phyloP scores from a whole-genome alignment of 495 filamentous ascomycete species.

The Penicillium cataractarum region DNA sequence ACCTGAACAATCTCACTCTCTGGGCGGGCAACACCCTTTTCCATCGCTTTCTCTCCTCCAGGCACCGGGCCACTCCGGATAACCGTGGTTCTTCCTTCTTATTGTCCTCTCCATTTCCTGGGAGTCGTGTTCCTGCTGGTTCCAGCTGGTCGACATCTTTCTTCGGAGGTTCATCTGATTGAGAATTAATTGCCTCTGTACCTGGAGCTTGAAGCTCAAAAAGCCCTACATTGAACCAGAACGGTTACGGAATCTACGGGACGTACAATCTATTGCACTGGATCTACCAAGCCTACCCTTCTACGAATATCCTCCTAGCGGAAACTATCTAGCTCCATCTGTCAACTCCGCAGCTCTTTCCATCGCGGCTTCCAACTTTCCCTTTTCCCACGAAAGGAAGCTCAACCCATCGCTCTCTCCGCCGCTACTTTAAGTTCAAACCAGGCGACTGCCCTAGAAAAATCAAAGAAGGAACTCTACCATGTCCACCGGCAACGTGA shows the following conservation, averaged over 20 bases:
- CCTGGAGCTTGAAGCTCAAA: not conserved
- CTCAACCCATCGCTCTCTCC: not conserved
- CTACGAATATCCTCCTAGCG: not conserved
- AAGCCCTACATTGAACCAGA: not conserved
- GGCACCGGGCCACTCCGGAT: conserved; percentile 12
- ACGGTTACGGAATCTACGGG: not conserved
- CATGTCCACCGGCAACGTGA: conserved; percentile 29
- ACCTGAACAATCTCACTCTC: too few relatives aligned
- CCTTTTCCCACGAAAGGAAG: not conserved
- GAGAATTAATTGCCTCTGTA: not conserved
- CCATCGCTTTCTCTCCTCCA: conserved; percentile 1
- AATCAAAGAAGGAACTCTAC: not conserved
- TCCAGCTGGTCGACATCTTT: not conserved
- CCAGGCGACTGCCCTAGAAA: conserved; percentile 1
- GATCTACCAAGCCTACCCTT: not conserved
- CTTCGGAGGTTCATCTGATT: not conserved
- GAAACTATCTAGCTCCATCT: not conserved
- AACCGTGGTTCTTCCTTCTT: conserved; percentile 25
- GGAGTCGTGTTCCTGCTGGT: conserved; percentile 10
- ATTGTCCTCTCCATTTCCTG: not conserved
- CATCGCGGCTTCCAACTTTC: not conserved
- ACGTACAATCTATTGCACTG: not conserved
- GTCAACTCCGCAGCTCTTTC: not conserved
- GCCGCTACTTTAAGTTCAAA: not conserved
- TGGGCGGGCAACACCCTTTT: not conserved